Percentiles rank a stretch among this genome's conserved stretches.
Conservation (phyloP, 164 flowering plant species). For the Kingdonia uniflora region DNA sequence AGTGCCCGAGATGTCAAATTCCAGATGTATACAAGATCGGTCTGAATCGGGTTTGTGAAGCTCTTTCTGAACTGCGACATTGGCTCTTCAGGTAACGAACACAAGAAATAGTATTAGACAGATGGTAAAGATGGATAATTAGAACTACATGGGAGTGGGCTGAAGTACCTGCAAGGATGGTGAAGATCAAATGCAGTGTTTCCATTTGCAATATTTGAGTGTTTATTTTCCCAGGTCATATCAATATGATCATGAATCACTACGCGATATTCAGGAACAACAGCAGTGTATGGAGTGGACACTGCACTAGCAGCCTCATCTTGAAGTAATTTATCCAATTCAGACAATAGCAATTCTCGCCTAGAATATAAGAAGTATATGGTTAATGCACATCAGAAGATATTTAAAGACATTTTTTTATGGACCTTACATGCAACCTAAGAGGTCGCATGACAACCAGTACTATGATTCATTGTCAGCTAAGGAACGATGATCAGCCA, state of each 20-base stretch:
- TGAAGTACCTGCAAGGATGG: constrained; percentile 82
- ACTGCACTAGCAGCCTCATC: constrained; percentile 45
- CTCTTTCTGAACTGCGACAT: constrained; percentile 70
- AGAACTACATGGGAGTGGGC: neutral
- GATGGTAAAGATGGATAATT: neutral
- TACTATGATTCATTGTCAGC: too few relatives aligned
- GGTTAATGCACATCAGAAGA: too few relatives aligned
- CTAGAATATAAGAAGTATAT: constrained; percentile 20
- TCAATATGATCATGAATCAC: constrained; percentile 40
- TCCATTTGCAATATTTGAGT: constrained; percentile 17
- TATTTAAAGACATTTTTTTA: too few relatives aligned
- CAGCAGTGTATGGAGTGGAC: constrained; percentile 72
- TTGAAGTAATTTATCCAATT: constrained; percentile 54
- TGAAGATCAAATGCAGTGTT: constrained; percentile 45
- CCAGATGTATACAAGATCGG: constrained; percentile 90
- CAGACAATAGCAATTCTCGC: constrained; percentile 71
- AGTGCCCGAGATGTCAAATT: constrained; percentile 71
- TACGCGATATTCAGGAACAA: constrained; percentile 62
- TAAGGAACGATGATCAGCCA: too few relatives aligned
- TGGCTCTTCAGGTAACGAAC: constrained; percentile 35
- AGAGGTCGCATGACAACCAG: too few relatives aligned
- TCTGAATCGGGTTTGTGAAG: constrained; percentile 83
- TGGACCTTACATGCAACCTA: too few relatives aligned
- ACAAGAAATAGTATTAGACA: constrained; percentile 5
- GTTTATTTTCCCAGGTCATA: constrained; percentile 18